Evolutionary conservation across 768 basidiomycete species (phyloP).

Genomic region (Coprinopsis sp.): DNA sequence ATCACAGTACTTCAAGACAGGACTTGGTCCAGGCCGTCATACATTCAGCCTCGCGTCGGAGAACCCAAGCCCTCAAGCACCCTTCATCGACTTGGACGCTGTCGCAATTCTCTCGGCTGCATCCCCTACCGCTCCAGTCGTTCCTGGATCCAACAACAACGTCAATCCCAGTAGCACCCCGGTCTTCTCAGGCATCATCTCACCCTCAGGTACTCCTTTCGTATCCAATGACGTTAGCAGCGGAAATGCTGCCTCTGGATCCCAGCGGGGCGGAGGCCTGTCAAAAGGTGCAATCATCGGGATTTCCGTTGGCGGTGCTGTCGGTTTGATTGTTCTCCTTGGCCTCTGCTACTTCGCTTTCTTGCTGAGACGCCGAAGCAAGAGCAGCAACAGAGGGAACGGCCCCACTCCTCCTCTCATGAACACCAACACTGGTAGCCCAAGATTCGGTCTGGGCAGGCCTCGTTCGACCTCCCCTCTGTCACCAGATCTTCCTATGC

Average conservation of each 20-base stretch:
- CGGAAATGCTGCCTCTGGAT: not conserved
- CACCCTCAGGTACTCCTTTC: too few species aligned
- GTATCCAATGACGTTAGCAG: not conserved
- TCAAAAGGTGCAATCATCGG: constrained; percentile 21
- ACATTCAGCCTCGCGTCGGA: constrained; percentile 31
- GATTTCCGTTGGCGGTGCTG: constrained; percentile 20
- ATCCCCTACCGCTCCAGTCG: too few species aligned
- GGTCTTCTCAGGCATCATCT: too few species aligned
- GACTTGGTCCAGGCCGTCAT: constrained; percentile 35
- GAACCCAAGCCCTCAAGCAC: constrained; percentile 23
- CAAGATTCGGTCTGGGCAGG: too few species aligned
- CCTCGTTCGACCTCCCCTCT: constrained; percentile 14
- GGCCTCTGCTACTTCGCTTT: constrained; percentile 8
- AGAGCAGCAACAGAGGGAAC: not conserved
- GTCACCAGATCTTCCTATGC: constrained; percentile 32
- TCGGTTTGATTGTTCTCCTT: constrained; percentile 18
- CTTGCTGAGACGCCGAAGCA: constrained; percentile 19
- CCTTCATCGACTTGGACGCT: constrained; percentile 42
- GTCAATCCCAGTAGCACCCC: too few species aligned
- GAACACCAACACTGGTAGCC: too few species aligned
- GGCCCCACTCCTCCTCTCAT: too few species aligned
- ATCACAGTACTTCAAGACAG: constrained; percentile 17
- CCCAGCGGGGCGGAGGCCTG: constrained; percentile 1
- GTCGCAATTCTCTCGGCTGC: constrained; percentile 33
- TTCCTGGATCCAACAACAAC: too few species aligned